A percentile compares a stretch with the other conserved stretches of the same genome.
Conservation (phyloP, 192 early-diverging fungal genomes). For the Umbelopsis ramanniana region DNA sequence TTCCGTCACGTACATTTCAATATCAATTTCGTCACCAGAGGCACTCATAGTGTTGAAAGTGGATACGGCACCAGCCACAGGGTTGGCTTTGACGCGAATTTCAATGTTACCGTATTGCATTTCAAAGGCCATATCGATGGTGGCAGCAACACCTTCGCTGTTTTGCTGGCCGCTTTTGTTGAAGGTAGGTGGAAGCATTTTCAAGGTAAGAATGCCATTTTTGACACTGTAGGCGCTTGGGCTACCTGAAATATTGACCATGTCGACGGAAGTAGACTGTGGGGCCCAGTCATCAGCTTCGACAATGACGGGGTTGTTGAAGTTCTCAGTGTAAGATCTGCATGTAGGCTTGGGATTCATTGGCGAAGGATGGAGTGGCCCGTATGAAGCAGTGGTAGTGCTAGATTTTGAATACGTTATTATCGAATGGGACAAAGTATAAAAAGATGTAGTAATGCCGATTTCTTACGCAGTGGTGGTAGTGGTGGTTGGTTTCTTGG, state of each 20-base stretch:
- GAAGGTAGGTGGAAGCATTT: not conserved
- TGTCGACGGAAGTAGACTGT: not conserved
- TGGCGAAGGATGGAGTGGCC: constrained; percentile 14
- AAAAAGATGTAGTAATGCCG: not conserved
- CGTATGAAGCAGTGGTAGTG: not conserved
- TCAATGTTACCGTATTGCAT: constrained; percentile 48
- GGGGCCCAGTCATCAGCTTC: constrained; percentile 17
- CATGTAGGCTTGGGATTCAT: constrained; percentile 17
- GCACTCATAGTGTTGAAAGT: constrained; percentile 34
- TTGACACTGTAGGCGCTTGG: constrained; percentile 1
- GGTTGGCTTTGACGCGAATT: constrained; percentile 36
- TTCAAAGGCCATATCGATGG: constrained; percentile 18
- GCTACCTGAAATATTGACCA: constrained; percentile 17
- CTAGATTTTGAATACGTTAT: not conserved
- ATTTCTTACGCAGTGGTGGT: constrained; percentile 16
- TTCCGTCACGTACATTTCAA: constrained; percentile 34
- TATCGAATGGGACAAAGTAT: not conserved
- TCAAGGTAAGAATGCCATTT: constrained; percentile 11
- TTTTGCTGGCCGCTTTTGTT: not conserved
- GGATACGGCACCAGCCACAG: constrained; percentile 33
- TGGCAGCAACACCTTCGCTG: constrained; percentile 2
- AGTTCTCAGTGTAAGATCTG: constrained; percentile 19
- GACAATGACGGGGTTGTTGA: constrained; percentile 5
- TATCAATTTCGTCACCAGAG: constrained; percentile 56
- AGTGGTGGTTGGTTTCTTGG: not conserved